Percentiles rank a stretch among this genome's conserved stretches.
These are phyloP conservation scores for Wickerhamiella occidentalis DNA, from an alignment of 805 yeast species.

Conservation along the genomic window DNA sequence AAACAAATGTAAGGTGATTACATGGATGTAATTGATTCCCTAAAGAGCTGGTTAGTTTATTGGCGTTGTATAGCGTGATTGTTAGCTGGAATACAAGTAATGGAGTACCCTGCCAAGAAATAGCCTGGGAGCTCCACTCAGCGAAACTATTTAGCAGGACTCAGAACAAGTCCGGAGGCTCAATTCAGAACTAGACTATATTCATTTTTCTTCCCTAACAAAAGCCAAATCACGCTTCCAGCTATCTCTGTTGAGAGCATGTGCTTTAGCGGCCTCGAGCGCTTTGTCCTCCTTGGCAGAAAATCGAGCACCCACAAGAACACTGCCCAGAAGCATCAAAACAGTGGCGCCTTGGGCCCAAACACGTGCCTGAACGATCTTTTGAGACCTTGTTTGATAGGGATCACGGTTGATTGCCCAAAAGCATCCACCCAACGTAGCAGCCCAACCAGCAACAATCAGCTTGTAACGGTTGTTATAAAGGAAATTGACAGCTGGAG, in stretches of 20 bases:
- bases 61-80: no score
- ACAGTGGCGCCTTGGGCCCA: constrained; percentile 82
- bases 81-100: no score
- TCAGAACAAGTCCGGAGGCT: no score
- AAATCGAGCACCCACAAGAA: constrained; percentile 18
- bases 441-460: constrained; percentile 69
- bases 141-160: no score
- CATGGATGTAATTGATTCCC: background rate
- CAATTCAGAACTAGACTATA: no score
- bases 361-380: constrained; percentile 82
- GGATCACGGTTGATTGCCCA: constrained; percentile 58
- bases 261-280: background rate
- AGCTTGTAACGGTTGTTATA: constrained; percentile 28
- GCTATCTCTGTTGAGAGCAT: background rate
- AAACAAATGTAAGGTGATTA: background rate
- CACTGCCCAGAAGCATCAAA: constrained; percentile 44
- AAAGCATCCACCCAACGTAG: constrained; percentile 73
- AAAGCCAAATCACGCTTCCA: constrained; percentile 10
- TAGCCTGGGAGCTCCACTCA: no score
- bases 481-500: constrained; percentile 4
- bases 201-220: constrained; percentile 5
- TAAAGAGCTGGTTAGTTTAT: no score
- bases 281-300: background rate
- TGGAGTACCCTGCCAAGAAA: no score
- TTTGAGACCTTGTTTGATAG: constrained; percentile 63